Percentiles rank a stretch among this genome's conserved stretches.
These are phyloP conservation scores for Saussurea involucrata DNA, from an alignment of 129 eudicot genomes.

Conservation along the genomic window DNA sequence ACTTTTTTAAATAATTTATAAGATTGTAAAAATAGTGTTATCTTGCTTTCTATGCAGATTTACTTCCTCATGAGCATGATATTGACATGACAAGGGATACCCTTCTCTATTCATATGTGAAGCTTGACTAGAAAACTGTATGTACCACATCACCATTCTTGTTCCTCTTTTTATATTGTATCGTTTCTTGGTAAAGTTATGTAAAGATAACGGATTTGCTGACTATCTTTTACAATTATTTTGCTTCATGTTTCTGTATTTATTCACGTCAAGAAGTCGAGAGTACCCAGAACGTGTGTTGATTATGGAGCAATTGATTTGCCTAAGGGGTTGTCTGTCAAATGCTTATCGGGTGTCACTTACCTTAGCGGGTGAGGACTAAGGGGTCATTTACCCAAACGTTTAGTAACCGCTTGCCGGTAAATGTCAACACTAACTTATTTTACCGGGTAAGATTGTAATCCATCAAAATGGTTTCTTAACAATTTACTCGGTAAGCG, in stretches of 20 bases:
- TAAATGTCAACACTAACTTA: too few relatives aligned
- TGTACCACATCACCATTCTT: neutral
- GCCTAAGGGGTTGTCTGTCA: neutral
- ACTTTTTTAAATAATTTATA: too few relatives aligned
- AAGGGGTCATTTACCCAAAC: too few relatives aligned
- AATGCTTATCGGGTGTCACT: too few relatives aligned
- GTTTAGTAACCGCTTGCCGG: too few relatives aligned
- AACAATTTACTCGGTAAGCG: too few relatives aligned
- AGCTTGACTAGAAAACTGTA: neutral
- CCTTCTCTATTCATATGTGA: neutral
- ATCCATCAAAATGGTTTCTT: too few relatives aligned
- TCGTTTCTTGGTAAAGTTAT: neutral
- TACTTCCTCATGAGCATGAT: neutral
- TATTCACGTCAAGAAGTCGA: neutral
- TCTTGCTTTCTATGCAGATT: neutral
- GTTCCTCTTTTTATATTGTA: neutral
- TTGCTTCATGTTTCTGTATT: too few relatives aligned
- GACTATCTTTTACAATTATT: neutral
- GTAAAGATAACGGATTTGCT: neutral
- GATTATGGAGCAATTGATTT: neutral
- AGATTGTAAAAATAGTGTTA: neutral
- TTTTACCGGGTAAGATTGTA: too few relatives aligned
- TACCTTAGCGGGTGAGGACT: too few relatives aligned
- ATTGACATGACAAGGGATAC: neutral
- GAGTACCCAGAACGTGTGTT: neutral